phyloP scores from a whole-genome alignment of 2,329 filamentous ascomycete genomes.

The Aspergillus calidoustus region DNA sequence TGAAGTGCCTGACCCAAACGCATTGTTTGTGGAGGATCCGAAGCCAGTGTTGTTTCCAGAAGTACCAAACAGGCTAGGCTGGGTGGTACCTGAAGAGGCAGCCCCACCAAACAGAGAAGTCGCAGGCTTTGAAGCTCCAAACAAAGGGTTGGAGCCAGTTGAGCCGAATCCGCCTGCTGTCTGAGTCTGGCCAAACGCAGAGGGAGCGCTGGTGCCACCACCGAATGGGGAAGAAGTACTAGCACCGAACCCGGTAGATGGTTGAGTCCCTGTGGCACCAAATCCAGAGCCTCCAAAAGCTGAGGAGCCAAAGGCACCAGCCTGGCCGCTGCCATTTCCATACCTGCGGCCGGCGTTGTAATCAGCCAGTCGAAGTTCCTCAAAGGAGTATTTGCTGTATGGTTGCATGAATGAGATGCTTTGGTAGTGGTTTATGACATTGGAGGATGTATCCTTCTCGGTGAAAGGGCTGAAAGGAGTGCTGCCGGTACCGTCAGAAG shows the following conservation, averaged over 20 bases:
- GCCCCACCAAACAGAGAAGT: slow-evolving; percentile 42
- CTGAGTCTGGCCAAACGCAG: slow-evolving; percentile 51
- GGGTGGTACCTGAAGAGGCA: slow-evolving; percentile 34
- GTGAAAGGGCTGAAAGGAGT: slow-evolving; percentile 51
- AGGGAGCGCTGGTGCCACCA: slow-evolving; percentile 40
- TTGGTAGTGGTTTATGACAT: slow-evolving; percentile 51
- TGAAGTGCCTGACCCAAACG: slow-evolving; percentile 38
- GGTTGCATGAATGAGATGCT: slow-evolving; percentile 54
- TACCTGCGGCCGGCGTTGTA: slow-evolving; percentile 84
- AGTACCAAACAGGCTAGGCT: slow-evolving; percentile 44
- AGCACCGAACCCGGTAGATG: slow-evolving; percentile 50
- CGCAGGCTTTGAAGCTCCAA: slow-evolving; percentile 50
- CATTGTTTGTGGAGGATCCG: slow-evolving; percentile 27
- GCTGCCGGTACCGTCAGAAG: slow-evolving; percentile 51
- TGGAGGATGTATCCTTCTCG: slow-evolving; percentile 50
- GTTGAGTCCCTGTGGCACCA: slow-evolving; percentile 45
- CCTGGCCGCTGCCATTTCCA: slow-evolving; percentile 79
- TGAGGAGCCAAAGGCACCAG: slow-evolving; percentile 78
- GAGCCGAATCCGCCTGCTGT: slow-evolving; percentile 46
- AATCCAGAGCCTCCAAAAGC: slow-evolving; percentile 58
- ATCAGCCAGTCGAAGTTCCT: slow-evolving; percentile 78
- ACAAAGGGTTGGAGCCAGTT: slow-evolving; percentile 44
- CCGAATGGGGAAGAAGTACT: slow-evolving; percentile 46
- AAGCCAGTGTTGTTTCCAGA: slow-evolving; percentile 34
- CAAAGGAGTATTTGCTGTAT: slow-evolving; percentile 84